phyloP scores from a whole-genome alignment of 495 filamentous ascomycete species.

The Penicillium bialowiezense region DNA sequence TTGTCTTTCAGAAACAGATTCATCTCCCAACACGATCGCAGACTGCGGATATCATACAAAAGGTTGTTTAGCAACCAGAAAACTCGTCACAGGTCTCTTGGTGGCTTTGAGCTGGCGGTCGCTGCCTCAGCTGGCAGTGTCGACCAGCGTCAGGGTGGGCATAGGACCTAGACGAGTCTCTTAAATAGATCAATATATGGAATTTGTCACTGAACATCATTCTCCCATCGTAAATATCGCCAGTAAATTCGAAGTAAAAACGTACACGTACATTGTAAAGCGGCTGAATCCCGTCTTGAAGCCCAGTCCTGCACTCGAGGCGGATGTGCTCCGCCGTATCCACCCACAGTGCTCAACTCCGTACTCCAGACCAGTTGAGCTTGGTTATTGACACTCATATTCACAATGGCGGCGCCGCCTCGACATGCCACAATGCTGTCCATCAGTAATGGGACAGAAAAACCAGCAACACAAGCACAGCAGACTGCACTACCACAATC shows the following conservation, averaged over 20 bases:
- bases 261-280: no score
- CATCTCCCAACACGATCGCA: no score
- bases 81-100: no score
- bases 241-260: no score
- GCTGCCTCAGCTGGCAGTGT: no score
- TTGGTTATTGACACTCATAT: background rate
- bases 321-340: constrained; percentile 31
- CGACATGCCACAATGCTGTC: constrained; percentile 40
- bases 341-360: constrained; percentile 8
- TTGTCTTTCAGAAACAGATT: constrained; percentile 18
- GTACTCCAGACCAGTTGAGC: background rate
- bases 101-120: background rate
- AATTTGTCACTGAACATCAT: no score
- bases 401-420: constrained; percentile 32
- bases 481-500: constrained; percentile 34
- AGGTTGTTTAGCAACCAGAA: background rate
- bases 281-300: no score
- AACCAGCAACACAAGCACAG: constrained; percentile 15
- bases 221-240: no score
- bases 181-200: no score
- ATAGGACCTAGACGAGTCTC: no score
- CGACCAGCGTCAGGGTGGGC: no score
- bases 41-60: background rate
- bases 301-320: constrained; percentile 16
- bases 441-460: constrained; percentile 35